phyloP scores from a whole-genome alignment of 768 basidiomycete genomes.

The Phanerodontia chrysosporium region DNA sequence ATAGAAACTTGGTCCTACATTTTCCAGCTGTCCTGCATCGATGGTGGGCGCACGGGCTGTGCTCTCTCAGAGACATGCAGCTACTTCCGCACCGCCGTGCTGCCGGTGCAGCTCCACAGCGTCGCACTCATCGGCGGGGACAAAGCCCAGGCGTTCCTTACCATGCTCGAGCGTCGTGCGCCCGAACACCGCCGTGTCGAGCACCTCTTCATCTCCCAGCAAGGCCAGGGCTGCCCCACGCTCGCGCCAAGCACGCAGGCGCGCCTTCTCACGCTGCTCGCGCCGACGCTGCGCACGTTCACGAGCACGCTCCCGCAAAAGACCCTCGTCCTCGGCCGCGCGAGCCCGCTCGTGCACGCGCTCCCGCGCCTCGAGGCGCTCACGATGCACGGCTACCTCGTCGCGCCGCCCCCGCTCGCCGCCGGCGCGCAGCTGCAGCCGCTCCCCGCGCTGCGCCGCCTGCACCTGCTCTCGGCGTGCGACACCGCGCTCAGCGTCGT shows the following conservation, averaged over 20 bases:
- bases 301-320: constrained; percentile 2
- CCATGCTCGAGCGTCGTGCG: constrained; percentile 1
- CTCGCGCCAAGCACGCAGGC: neutral
- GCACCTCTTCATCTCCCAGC: constrained; percentile 13
- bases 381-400: constrained; percentile 7
- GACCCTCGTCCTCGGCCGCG: neutral
- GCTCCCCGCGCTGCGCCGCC: constrained; percentile 6
- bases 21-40: constrained; percentile 6
- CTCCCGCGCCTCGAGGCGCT: constrained; percentile 14
- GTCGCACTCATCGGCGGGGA: constrained; percentile 4
- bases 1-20: constrained; percentile 9
- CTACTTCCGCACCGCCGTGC: constrained; percentile 8
- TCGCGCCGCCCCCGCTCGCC: neutral
- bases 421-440: neutral
- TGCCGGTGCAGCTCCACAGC: constrained; percentile 9
- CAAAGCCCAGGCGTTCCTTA: neutral
- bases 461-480: constrained; percentile 8
- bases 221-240: neutral
- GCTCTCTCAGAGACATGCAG: constrained; percentile 5
- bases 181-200: constrained; percentile 11
- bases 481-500: constrained; percentile 1
- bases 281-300: constrained; percentile 8
- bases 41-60: constrained; percentile 9
- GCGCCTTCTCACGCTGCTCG: constrained; percentile 2
- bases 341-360: constrained; percentile 3